phyloP scores from a whole-genome alignment of 169 alveolate genomes.

The Perkinsus marinus region DNA sequence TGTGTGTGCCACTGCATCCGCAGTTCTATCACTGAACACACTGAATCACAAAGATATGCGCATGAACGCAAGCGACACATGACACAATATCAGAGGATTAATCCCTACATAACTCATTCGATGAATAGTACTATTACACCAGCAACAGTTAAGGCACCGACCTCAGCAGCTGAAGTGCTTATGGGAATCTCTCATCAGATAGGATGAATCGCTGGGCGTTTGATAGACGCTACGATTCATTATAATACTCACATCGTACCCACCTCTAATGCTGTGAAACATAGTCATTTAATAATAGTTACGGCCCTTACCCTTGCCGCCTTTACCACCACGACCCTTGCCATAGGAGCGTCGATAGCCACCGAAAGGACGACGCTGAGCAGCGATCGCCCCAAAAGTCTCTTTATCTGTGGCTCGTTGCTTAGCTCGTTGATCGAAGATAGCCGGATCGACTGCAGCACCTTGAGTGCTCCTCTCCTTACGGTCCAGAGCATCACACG shows the following conservation, averaged over 20 bases:
- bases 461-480: background rate
- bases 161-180: too few relatives aligned
- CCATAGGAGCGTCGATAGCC: background rate
- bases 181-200: background rate
- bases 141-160: background rate
- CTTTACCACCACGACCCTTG: background rate
- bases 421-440: background rate
- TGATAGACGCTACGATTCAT: background rate
- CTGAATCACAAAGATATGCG: background rate
- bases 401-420: background rate
- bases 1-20: background rate
- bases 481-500: slow-evolving; percentile 24
- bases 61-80: background rate
- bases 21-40: background rate
- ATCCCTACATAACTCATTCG: background rate
- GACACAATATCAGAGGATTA: background rate
- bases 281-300: background rate
- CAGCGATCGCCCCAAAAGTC: background rate
- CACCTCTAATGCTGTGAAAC: background rate
- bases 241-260: background rate
- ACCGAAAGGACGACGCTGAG: background rate
- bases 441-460: background rate
- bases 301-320: background rate
- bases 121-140: background rate
- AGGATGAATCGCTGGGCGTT: background rate